Conservation (phyloP, 768 basidiomycete genomes). For the Pisolithus sp. region DNA sequence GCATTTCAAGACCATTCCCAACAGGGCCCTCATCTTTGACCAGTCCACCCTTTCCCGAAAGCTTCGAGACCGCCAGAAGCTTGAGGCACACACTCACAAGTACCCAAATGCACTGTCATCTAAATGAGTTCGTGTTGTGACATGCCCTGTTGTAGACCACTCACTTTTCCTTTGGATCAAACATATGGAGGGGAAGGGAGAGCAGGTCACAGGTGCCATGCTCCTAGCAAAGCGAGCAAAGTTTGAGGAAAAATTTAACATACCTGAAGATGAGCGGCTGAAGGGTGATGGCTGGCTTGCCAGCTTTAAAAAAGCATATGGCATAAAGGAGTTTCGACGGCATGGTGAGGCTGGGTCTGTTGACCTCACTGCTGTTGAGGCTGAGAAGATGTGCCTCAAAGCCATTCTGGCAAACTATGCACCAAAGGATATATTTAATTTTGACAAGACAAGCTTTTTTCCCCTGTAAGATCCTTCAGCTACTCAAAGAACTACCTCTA, state of each 20-base stretch:
- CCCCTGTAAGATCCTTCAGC: not conserved
- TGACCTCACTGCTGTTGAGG: not conserved
- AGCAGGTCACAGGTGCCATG: not conserved
- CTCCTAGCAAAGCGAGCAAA: not conserved
- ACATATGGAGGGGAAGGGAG: slow-evolving; percentile 1
- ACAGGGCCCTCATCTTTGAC: slow-evolving; percentile 1
- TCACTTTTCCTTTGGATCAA: slow-evolving; percentile 28
- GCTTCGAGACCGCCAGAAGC: not conserved
- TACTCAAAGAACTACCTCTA: no score
- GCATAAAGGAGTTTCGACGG: not conserved
- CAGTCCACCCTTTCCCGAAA: slow-evolving; percentile 8
- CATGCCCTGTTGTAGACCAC: slow-evolving; percentile 27
- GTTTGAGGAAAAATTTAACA: not conserved
- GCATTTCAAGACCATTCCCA: not conserved
- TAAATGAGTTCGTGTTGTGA: slow-evolving; percentile 26
- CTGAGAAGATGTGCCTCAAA: not conserved
- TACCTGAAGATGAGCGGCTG: not conserved
- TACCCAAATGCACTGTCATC: slow-evolving; percentile 23
- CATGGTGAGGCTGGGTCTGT: not conserved
- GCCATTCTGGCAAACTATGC: not conserved
- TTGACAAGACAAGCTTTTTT: not conserved
- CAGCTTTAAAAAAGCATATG: not conserved
- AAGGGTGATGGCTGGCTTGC: not conserved
- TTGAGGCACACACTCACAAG: slow-evolving; percentile 5
- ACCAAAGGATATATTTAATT: not conserved